These are phyloP conservation scores for Peribolospora kevripleyi DNA, from an alignment of 768 basidiomycete species.

Conservation along the genomic window DNA sequence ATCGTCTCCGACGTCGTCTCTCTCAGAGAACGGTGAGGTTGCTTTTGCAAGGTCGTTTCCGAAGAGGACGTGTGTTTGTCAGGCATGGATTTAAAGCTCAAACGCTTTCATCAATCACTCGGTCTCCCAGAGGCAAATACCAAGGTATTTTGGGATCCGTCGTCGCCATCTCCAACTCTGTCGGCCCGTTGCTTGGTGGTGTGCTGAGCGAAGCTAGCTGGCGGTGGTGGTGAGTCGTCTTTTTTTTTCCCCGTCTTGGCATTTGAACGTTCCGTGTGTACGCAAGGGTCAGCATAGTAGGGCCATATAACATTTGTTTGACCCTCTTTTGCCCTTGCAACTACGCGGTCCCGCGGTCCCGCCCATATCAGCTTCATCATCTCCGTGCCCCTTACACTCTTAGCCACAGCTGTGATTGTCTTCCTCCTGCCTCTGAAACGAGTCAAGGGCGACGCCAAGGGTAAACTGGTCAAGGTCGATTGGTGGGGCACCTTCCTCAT, in stretches of 20 bases:
- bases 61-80: conserved; percentile 6
- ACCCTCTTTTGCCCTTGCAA: too few species aligned
- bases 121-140: conserved; percentile 5
- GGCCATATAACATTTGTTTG: too few species aligned
- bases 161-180: neutral
- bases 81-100: neutral
- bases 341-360: too few species aligned
- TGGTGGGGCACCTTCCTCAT: conserved; percentile 19
- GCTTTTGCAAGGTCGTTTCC: conserved; percentile 6
- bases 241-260: too few species aligned
- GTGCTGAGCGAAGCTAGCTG: too few species aligned
- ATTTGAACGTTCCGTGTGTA: too few species aligned
- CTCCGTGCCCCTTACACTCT: conserved; percentile 7
- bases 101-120: conserved; percentile 3
- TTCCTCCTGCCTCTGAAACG: conserved; percentile 11
- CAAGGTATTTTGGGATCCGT: conserved; percentile 9
- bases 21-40: conserved; percentile 9
- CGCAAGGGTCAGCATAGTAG: too few species aligned
- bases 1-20: conserved; percentile 12
- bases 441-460: conserved; percentile 6
- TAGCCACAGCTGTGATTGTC: conserved; percentile 6
- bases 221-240: too few species aligned
- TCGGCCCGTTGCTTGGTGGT: too few species aligned
- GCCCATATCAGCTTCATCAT: too few species aligned
- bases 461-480: conserved; percentile 17